Percentiles rank a stretch among this genome's conserved stretches.
phyloP scores from a whole-genome alignment of 2,329 filamentous ascomycete species.

The Pezicula neosporulosa region DNA sequence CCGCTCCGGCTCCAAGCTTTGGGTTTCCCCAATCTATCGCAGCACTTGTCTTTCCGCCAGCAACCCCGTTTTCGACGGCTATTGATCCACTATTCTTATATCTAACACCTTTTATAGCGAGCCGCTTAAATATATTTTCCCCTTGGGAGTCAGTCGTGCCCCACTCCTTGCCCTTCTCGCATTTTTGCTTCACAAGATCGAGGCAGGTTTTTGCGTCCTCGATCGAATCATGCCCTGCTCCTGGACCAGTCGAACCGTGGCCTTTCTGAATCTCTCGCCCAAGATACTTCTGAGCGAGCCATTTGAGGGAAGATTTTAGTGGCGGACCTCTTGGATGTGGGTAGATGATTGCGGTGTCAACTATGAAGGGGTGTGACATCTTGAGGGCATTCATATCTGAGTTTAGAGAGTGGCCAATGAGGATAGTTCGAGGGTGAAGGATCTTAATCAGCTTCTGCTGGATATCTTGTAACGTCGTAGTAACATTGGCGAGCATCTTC shows the following conservation, averaged over 20 bases:
- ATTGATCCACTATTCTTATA: conserved; percentile 60
- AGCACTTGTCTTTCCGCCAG: conserved; percentile 61
- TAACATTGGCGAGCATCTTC: conserved; percentile 76
- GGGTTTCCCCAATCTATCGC: conserved; percentile 91
- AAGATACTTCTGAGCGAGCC: conserved; percentile 81
- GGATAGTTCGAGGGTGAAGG: conserved; percentile 67
- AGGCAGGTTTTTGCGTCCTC: conserved; percentile 91
- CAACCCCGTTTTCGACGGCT: conserved; percentile 49
- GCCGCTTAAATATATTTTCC: conserved; percentile 86
- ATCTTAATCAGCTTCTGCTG: conserved; percentile 73
- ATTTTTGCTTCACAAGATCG: conserved; percentile 92
- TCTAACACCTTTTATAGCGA: conserved; percentile 60
- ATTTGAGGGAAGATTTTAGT: conserved; percentile 87
- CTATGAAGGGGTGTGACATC: conserved; percentile 86
- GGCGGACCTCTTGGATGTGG: conserved; percentile 88
- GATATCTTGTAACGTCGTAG: conserved; percentile 79
- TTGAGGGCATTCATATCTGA: conserved; percentile 81
- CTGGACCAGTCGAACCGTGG: conserved; percentile 45
- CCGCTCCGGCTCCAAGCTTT: conserved; percentile 52
- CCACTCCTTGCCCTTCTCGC: conserved; percentile 86
- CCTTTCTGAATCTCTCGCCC: conserved; percentile 84
- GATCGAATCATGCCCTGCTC: conserved; percentile 79
- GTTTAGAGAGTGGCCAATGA: conserved; percentile 79
- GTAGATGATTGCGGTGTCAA: conserved; percentile 88
- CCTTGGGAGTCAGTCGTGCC: conserved; percentile 73